Conservation (phyloP, 306 rosid genomes). For the Vigna reflexopilosa region DNA sequence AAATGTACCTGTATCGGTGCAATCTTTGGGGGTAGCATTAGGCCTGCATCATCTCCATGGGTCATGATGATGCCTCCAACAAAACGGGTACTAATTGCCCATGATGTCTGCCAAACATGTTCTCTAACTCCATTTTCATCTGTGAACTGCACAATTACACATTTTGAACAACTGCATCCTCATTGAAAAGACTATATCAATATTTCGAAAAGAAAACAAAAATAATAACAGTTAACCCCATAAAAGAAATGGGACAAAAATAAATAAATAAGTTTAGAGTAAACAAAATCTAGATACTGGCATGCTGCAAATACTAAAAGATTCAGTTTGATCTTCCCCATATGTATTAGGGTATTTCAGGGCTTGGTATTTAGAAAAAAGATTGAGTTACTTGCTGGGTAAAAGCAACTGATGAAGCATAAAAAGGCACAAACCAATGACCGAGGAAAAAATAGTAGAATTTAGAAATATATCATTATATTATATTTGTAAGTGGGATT, state of each 20-base stretch:
- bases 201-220: background rate
- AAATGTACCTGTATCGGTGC: conserved; percentile 82
- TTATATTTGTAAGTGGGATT: conserved; percentile 4
- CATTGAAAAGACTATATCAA: conserved; percentile 39
- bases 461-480: background rate
- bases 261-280: background rate
- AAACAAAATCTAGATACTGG: conserved; percentile 23
- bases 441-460: background rate
- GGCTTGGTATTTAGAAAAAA: background rate
- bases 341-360: conserved; percentile 1
- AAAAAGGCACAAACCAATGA: conserved; percentile 5
- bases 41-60: conserved; percentile 94
- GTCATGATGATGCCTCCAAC: conserved; percentile 98
- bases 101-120: conserved; percentile 94
- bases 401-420: background rate
- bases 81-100: conserved; percentile 99
- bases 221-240: background rate
- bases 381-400: background rate
- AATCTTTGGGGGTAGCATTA: conserved; percentile 94
- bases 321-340: background rate
- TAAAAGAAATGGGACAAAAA: conserved; percentile 3
- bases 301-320: conserved; percentile 26
- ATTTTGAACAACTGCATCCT: conserved; percentile 41
- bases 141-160: conserved; percentile 72
- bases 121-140: conserved; percentile 89